phyloP scores from a whole-genome alignment of 352 stramenopile species.

The Nothophytophthora sp. region DNA sequence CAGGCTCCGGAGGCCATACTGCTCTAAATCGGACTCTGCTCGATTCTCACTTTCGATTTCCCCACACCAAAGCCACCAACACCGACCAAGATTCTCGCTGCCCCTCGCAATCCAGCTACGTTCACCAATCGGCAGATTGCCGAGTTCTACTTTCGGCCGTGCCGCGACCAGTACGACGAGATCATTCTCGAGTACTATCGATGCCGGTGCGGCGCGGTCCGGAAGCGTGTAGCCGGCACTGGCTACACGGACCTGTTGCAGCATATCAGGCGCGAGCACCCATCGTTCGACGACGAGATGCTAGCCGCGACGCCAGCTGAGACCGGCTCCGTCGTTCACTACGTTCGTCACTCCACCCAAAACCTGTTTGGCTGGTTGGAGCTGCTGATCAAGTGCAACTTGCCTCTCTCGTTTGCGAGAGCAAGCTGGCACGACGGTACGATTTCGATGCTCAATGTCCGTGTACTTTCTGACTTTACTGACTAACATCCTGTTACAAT shows the following conservation, averaged over 20 bases:
- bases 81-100: too few species aligned
- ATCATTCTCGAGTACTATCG: constrained; percentile 12
- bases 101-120: background rate
- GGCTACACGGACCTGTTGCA: constrained; percentile 13
- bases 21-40: too few species aligned
- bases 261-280: constrained; percentile 8
- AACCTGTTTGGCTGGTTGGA: constrained; percentile 8
- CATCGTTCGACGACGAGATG: constrained; percentile 1
- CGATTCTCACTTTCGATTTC: too few species aligned
- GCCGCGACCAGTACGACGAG: constrained; percentile 16
- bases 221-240: constrained; percentile 5
- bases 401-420: constrained; percentile 8
- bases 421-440: constrained; percentile 5
- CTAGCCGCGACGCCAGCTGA: constrained; percentile 3
- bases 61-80: too few species aligned
- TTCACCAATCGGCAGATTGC: constrained; percentile 10
- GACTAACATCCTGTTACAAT: constrained; percentile 1
- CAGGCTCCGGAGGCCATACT: too few species aligned
- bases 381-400: constrained; percentile 4
- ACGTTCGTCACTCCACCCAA: constrained; percentile 2
- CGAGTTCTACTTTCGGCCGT: constrained; percentile 12
- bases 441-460: background rate
- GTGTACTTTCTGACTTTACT: constrained; percentile 1
- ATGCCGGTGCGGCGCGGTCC: constrained; percentile 4
- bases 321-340: constrained; percentile 4